Evolutionary conservation across 2,329 filamentous ascomycete species (phyloP).

Genomic region (Exophiala viscosa): DNA sequence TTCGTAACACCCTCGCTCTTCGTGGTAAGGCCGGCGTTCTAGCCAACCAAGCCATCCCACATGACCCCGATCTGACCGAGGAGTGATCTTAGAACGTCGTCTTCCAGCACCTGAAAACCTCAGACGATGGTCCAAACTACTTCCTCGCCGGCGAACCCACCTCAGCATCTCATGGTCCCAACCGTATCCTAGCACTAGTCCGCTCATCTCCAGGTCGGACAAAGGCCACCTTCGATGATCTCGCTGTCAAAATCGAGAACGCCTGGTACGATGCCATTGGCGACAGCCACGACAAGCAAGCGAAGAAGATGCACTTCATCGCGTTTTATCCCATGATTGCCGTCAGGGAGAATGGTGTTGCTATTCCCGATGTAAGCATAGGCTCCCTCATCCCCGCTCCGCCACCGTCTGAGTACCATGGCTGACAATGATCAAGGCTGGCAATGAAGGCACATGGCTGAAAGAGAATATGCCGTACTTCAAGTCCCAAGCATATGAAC

Average conservation of each 20-base stretch:
- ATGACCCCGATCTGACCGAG: too few relatives aligned
- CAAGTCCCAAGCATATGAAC: constrained; percentile 16
- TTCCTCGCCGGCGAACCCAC: constrained; percentile 20
- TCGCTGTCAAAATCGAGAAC: constrained; percentile 22
- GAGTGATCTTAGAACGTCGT: constrained; percentile 13
- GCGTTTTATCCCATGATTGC: constrained; percentile 23
- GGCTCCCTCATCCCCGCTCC: not conserved
- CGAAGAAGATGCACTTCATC: constrained; percentile 21
- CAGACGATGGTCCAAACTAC: constrained; percentile 1
- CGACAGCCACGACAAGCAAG: constrained; percentile 5
- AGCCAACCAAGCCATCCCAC: too few relatives aligned
- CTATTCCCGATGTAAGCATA: constrained; percentile 24
- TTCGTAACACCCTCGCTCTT: constrained; percentile 26
- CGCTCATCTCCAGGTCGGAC: constrained; percentile 16
- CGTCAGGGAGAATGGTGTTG: constrained; percentile 22
- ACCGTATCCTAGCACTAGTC: constrained; percentile 12
- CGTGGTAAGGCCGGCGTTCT: constrained; percentile 1
- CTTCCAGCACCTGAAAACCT: constrained; percentile 11
- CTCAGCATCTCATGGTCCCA: constrained; percentile 13
- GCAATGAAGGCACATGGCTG: constrained; percentile 23
- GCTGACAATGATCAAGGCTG: constrained; percentile 11
- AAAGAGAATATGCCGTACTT: constrained; percentile 24
- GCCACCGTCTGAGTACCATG: not conserved
- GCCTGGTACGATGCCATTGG: constrained; percentile 24
- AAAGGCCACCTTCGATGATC: constrained; percentile 23